Evolutionary conservation across 208 protist species (phyloP).

Genomic region (Tritrichomonas musculus): DNA sequence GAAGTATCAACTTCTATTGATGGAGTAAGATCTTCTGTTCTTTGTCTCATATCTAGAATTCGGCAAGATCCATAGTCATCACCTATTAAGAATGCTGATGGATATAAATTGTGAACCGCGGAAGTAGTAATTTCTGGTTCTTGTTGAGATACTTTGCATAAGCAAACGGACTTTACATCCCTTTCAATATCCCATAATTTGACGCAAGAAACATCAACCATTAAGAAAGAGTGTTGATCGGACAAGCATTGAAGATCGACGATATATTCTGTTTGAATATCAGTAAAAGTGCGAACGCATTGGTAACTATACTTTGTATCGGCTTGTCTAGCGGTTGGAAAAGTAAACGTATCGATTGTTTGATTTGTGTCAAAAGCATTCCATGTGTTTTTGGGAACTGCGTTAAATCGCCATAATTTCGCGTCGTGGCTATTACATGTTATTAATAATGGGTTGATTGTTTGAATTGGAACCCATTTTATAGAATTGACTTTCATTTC

Average conservation of each 20-base stretch:
- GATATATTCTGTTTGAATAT: neutral
- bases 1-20: neutral
- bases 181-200: slow-evolving; percentile 16
- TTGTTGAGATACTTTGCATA: neutral
- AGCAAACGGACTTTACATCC: neutral
- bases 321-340: neutral
- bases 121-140: neutral
- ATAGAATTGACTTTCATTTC: slow-evolving; percentile 5
- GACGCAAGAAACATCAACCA: neutral
- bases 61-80: neutral
- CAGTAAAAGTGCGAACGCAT: neutral
- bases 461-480: neutral
- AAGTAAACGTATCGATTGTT: neutral
- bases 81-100: neutral
- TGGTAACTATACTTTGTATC: neutral
- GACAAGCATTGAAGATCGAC: neutral
- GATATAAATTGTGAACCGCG: neutral
- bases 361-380: neutral
- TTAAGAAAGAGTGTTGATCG: neutral
- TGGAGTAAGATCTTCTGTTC: neutral
- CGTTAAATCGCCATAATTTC: neutral
- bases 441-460: neutral
- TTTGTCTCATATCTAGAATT: neutral
- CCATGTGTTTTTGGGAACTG: neutral
- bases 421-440: slow-evolving; percentile 23